A percentile compares a stretch with the other conserved stretches of the same genome.
phyloP scores from a whole-genome alignment of 352 stramenopile species.

The Globisporangium takayamanum region DNA sequence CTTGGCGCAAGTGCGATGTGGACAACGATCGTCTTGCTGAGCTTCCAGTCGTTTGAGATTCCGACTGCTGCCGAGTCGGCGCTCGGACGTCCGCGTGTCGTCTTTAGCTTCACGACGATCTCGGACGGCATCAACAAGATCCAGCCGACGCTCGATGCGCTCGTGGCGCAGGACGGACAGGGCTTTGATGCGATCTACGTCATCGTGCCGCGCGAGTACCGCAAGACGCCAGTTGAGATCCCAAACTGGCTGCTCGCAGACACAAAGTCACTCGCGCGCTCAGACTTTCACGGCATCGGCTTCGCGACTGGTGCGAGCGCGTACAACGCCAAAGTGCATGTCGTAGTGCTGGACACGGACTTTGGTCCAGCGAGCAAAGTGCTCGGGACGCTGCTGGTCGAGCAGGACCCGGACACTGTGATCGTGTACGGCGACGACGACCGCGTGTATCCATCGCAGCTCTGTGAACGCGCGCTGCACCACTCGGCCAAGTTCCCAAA shows the following conservation, averaged over 20 bases:
- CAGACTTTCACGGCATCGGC: conserved; percentile 23
- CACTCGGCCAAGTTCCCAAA: conserved; percentile 40
- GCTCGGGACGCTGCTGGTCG: conserved; percentile 37
- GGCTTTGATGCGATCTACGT: conserved; percentile 46
- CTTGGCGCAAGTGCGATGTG: conserved; percentile 24
- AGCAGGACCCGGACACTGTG: conserved; percentile 50
- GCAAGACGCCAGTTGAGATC: conserved; percentile 27
- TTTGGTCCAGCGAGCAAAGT: conserved; percentile 52
- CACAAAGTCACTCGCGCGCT: conserved; percentile 10
- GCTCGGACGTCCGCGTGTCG: conserved; percentile 27
- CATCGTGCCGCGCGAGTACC: conserved; percentile 34
- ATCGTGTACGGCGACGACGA: conserved; percentile 58
- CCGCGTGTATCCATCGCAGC: conserved; percentile 28
- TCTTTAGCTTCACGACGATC: conserved; percentile 60
- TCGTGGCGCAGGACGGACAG: conserved; percentile 30
- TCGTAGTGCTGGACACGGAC: conserved; percentile 44
- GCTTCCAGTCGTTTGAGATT: conserved; percentile 27
- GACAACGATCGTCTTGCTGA: conserved; percentile 30
- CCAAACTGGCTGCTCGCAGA: conserved; percentile 32
- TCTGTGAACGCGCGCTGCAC: conserved; percentile 33
- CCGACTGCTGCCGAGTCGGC: conserved; percentile 14
- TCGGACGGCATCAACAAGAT: conserved; percentile 27
- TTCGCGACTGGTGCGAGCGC: conserved; percentile 29
- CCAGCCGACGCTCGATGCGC: conserved; percentile 27
- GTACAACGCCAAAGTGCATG: conserved; percentile 25